Conservation (phyloP, 2,329 filamentous ascomycete species). For the Epicoccum sorghinum region DNA sequence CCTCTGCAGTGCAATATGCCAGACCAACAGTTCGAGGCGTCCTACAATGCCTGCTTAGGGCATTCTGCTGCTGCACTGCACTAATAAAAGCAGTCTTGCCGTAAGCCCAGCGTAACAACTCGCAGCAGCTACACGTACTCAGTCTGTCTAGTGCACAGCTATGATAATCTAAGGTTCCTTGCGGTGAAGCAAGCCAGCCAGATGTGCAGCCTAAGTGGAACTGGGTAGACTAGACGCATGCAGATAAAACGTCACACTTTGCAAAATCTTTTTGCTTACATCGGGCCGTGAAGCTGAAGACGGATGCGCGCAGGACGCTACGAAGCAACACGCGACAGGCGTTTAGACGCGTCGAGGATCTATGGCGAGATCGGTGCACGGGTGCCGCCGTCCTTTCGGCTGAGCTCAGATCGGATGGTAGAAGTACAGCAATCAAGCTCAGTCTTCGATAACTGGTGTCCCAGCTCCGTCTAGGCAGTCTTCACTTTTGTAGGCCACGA, state of each 20-base stretch:
- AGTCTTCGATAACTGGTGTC: too few relatives aligned
- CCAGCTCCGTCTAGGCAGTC: too few relatives aligned
- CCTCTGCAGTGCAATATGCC: neutral
- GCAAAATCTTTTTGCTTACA: conserved; percentile 14
- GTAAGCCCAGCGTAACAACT: neutral
- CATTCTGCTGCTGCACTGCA: conserved; percentile 1
- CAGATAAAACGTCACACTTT: conserved; percentile 23
- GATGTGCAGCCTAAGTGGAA: conserved; percentile 4
- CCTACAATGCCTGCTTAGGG: neutral
- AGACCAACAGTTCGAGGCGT: conserved; percentile 8
- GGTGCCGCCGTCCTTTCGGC: conserved; percentile 17
- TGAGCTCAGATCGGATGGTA: neutral
- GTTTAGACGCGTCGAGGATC: conserved; percentile 44
- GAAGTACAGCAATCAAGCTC: too few relatives aligned
- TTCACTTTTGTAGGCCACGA: too few relatives aligned
- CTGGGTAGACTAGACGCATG: conserved; percentile 14
- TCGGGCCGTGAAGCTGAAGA: conserved; percentile 15
- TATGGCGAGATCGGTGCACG: conserved; percentile 30
- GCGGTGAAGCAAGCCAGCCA: conserved; percentile 2
- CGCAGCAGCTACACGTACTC: neutral
- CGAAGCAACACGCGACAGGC: conserved; percentile 31
- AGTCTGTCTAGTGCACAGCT: conserved; percentile 1
- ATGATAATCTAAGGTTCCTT: neutral
- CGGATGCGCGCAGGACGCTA: conserved; percentile 16
- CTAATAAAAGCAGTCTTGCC: neutral